Percentiles rank a stretch among this genome's conserved stretches.
phyloP scores from a whole-genome alignment of 352 stramenopile genomes.

The Pythium grandisporangium region DNA sequence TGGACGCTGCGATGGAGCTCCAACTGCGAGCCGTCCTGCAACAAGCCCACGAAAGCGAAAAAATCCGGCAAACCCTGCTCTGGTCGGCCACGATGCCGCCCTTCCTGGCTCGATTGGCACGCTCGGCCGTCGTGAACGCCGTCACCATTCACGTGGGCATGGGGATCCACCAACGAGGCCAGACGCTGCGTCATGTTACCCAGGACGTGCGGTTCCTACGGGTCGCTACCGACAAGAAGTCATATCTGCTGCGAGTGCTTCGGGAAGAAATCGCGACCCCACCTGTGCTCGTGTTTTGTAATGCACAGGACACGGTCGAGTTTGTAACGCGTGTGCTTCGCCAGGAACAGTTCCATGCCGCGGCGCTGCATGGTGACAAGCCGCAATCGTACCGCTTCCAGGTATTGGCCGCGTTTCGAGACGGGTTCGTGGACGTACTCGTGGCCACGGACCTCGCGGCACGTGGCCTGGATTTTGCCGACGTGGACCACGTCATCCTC shows the following conservation, averaged over 20 bases:
- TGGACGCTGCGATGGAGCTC: slow-evolving; percentile 87
- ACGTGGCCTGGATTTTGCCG: slow-evolving; percentile 82
- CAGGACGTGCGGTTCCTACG: slow-evolving; percentile 83
- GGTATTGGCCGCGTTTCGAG: slow-evolving; percentile 13
- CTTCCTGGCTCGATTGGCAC: slow-evolving; percentile 87
- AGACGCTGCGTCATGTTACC: slow-evolving; percentile 67
- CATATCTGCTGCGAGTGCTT: slow-evolving; percentile 33
- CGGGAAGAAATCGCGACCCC: slow-evolving; percentile 76
- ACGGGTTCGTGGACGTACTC: slow-evolving; percentile 62
- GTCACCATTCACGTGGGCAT: slow-evolving; percentile 89
- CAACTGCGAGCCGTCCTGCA: slow-evolving; percentile 94
- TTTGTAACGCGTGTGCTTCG: slow-evolving; percentile 88
- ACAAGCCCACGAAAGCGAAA: slow-evolving; percentile 35
- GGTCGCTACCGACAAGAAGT: slow-evolving; percentile 31
- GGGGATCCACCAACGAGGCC: slow-evolving; percentile 14
- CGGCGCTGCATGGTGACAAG: slow-evolving; percentile 91
- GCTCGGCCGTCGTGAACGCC: slow-evolving; percentile 89
- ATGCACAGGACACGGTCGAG: slow-evolving; percentile 93
- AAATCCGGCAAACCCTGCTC: slow-evolving; percentile 86
- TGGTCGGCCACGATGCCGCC: slow-evolving; percentile 93
- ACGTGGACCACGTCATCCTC: slow-evolving; percentile 80
- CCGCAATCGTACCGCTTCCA: slow-evolving; percentile 36
- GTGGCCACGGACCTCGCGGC: slow-evolving; percentile 88
- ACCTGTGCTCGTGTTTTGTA: slow-evolving; percentile 96
- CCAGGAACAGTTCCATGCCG: slow-evolving; percentile 92